Evolutionary conservation across 768 basidiomycete species (phyloP).

Genomic region (Suillus lakei): DNA sequence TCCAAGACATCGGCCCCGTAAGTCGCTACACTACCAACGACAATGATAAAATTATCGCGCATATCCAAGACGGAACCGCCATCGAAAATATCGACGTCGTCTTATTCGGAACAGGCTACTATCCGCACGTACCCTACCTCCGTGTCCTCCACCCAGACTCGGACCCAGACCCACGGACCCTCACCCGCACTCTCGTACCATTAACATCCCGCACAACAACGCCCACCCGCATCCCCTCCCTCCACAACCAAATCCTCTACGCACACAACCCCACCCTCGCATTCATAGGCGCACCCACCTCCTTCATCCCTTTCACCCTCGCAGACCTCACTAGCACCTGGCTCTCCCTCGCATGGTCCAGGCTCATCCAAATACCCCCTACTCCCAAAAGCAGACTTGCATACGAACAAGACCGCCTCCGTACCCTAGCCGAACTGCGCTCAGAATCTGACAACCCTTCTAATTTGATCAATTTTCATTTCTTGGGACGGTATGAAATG

Average conservation of each 20-base stretch:
- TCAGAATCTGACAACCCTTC: conserved; percentile 30
- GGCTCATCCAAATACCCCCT: conserved; percentile 37
- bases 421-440: conserved; percentile 22
- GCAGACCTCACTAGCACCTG: conserved; percentile 55
- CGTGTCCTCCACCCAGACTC: conserved; percentile 29
- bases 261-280: conserved; percentile 51
- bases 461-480: conserved; percentile 30
- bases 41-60: conserved; percentile 35
- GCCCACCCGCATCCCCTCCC: conserved; percentile 46
- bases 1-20: conserved; percentile 48
- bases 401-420: conserved; percentile 44
- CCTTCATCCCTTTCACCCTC: conserved; percentile 53
- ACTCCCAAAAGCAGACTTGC: conserved; percentile 37
- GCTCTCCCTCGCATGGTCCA: conserved; percentile 48
- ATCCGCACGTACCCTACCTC: conserved; percentile 45
- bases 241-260: conserved; percentile 52
- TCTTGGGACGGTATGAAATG: conserved; percentile 24
- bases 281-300: conserved; percentile 48
- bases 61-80: conserved; percentile 42
- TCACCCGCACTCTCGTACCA: conserved; percentile 21
- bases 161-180: neutral
- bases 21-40: conserved; percentile 32
- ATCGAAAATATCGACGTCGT: conserved; percentile 48
- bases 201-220: conserved; percentile 32
- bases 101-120: conserved; percentile 53